Base-by-base conservation (phyloP, 495 filamentous ascomycete species). In the Hyphodiscus hymeniophilus region DNA sequence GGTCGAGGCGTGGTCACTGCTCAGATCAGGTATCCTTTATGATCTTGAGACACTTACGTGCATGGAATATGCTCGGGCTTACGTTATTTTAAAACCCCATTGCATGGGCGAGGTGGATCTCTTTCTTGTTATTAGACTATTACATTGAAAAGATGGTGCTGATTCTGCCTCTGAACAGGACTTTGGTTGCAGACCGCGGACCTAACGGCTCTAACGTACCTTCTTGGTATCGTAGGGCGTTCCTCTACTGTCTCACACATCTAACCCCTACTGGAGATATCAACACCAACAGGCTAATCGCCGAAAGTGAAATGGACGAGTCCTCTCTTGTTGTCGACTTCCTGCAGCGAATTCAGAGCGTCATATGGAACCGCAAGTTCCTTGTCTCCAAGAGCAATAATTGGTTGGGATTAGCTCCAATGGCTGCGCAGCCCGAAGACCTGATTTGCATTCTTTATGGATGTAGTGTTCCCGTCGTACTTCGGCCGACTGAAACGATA, bases 401-500 rank as follows among this genome's bases (percentile, higher is more conserved):
- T 10, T 31, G 22, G 16, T 47, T 47, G 5, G 64, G 59, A 3
- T 47, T 67, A 1, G 61, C 48, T 2, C 48, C 38, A 17, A 38
- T 45, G 8, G 36, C 28, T 18, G 51, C 58, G 1, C 18, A 49
- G 16, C 23, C 32, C 4, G 58, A 59, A 1, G 67, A 71, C 51
- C 28, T 56, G 0, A 51, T 70, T 16, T 67, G 60, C 36, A 68
- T 70, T 23, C 48, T 71, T 4, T 67, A 58, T 38, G 68, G 67
- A 0, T 69, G 64, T 38, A 70, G 64, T 18, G 67, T 70, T 3
- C 68, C 68, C 8, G 64, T 71, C 3, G 62, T 64, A 26, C 55
- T 70, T 1, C 41, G 41, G 10, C 12, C 23, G 7, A 5, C 5
- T 2, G 22, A 16, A 5, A 5, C 6, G 13, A 3, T n/a, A 7